These are phyloP conservation scores for Trametes cingulata DNA, from an alignment of 768 basidiomycete species.

Conservation along the genomic window DNA sequence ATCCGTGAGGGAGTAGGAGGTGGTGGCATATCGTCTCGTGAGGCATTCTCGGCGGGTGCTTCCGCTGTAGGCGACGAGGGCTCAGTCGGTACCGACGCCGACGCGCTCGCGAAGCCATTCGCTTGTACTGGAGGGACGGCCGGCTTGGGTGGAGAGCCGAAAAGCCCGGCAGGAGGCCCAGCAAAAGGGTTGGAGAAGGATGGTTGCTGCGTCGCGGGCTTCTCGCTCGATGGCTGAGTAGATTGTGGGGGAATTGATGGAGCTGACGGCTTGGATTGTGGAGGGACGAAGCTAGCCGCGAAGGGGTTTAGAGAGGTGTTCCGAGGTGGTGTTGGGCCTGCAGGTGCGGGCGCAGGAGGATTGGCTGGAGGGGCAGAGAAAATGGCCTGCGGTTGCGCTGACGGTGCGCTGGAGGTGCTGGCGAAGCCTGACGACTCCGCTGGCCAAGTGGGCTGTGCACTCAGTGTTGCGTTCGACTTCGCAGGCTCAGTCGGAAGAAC, in stretches of 20 bases:
- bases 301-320: conserved; percentile 14
- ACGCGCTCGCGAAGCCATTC: background rate
- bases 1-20: conserved; percentile 16
- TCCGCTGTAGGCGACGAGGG: background rate
- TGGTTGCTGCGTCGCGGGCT: background rate
- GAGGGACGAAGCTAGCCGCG: conserved; percentile 9
- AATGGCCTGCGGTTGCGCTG: background rate
- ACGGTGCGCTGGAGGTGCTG: background rate
- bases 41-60: background rate
- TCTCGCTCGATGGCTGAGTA: background rate
- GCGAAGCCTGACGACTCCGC: background rate
- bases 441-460: conserved; percentile 14
- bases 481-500: background rate
- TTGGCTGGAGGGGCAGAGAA: background rate
- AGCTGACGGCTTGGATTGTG: background rate
- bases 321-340: background rate
- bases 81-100: background rate
- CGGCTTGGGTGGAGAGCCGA: background rate
- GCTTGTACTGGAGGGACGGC: background rate
- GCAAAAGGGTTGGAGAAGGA: conserved; percentile 4
- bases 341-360: background rate
- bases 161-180: background rate
- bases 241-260: background rate
- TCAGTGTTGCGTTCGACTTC: background rate
- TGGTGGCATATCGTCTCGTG: background rate